These are phyloP conservation scores for Lecanicillium sp. DNA, from an alignment of 2,329 filamentous ascomycete genomes.

Conservation along the genomic window DNA sequence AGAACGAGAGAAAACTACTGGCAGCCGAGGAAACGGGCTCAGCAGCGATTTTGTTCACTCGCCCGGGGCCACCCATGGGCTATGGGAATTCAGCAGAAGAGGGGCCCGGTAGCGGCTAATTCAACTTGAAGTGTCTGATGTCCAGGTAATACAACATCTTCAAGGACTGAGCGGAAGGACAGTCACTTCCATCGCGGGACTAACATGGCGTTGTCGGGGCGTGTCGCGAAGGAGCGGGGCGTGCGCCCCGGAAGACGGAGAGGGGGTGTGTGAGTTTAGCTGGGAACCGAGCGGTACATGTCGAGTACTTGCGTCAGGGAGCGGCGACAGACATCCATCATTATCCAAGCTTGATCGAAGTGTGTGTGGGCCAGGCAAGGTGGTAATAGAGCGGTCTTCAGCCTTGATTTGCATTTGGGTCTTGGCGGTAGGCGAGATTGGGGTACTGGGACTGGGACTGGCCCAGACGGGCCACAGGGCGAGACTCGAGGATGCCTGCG, in stretches of 20 bases:
- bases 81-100: neutral
- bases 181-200: neutral
- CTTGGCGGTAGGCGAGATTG: neutral
- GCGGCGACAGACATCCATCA: neutral
- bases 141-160: neutral
- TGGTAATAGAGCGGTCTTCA: neutral
- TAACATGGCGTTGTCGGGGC: neutral
- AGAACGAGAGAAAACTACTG: neutral
- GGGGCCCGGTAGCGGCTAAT: neutral
- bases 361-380: neutral
- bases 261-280: neutral
- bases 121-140: neutral
- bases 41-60: neutral
- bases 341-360: conserved; percentile 8
- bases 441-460: no score
- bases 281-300: conserved; percentile 10
- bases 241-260: no score
- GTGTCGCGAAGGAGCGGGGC: conserved; percentile 1
- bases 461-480: neutral
- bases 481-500: neutral
- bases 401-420: neutral
- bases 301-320: neutral
- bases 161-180: conserved; percentile 4
- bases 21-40: no score
- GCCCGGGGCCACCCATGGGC: neutral